phyloP scores from a whole-genome alignment of 2,329 filamentous ascomycete species.

The Hypoxylon sp. region DNA sequence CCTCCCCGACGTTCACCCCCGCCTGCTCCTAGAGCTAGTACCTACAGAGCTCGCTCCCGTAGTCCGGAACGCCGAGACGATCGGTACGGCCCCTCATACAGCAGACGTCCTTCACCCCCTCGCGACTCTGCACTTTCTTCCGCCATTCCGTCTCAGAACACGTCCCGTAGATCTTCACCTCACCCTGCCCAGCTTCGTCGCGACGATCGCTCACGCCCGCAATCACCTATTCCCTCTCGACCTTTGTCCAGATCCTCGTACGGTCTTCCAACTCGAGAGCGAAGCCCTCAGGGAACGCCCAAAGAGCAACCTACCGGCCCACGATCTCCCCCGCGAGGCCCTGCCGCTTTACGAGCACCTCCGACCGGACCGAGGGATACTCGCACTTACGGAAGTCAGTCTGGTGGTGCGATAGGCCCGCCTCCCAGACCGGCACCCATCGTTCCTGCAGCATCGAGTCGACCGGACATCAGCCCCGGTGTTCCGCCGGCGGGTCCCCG shows the following conservation, averaged over 20 bases:
- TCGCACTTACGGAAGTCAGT: slow-evolving; percentile 53
- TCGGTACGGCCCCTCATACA: slow-evolving; percentile 57
- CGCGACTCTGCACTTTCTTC: slow-evolving; percentile 67
- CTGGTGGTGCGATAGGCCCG: slow-evolving; percentile 50
- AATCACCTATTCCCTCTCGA: slow-evolving; percentile 57
- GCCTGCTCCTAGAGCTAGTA: slow-evolving; percentile 58
- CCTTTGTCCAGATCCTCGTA: slow-evolving; percentile 53
- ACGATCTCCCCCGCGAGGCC: slow-evolving; percentile 68
- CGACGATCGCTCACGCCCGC: slow-evolving; percentile 64
- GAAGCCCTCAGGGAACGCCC: slow-evolving; percentile 48
- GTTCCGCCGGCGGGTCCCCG: slow-evolving; percentile 69
- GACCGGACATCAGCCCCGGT: slow-evolving; percentile 61
- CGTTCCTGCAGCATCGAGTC: slow-evolving; percentile 41
- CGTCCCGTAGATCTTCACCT: slow-evolving; percentile 69
- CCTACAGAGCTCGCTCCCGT: slow-evolving; percentile 69
- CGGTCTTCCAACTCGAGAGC: slow-evolving; percentile 48
- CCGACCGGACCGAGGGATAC: slow-evolving; percentile 64
- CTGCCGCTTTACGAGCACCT: slow-evolving; percentile 67
- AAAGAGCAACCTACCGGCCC: slow-evolving; percentile 47
- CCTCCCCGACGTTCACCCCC: slow-evolving; percentile 58
- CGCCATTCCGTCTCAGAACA: slow-evolving; percentile 64
- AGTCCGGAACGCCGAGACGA: slow-evolving; percentile 66
- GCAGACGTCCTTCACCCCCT: slow-evolving; percentile 64
- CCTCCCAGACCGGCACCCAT: slow-evolving; percentile 53
- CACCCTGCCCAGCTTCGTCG: slow-evolving; percentile 63